Base-by-base conservation (phyloP, 768 basidiomycete genomes). In the Xerocomus spinulosus region DNA sequence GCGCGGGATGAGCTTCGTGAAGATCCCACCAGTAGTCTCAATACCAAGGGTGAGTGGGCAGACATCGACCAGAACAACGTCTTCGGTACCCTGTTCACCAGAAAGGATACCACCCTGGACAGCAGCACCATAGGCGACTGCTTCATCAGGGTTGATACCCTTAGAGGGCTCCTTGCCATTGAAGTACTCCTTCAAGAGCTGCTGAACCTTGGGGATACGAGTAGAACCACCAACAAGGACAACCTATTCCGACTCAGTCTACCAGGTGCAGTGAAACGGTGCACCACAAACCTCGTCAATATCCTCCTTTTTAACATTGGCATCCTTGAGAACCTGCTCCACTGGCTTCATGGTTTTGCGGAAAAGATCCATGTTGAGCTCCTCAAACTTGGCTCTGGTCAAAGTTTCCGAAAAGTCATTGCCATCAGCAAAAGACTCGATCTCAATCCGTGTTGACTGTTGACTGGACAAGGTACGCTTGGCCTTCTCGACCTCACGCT, bases 281-380 rank as follows among this genome's bases (percentile, higher is more conserved):
- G 40, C 5, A 36, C 32, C 21, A 67, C 73, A 33, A 37, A 86
- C 87, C 73, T 98, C 94, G 55, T 94, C 82, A 44, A 99, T 73
- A 55, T 92, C 87, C 60, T 97, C 95, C 81, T 98, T 99, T 83
- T 94, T 95, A 67, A 98, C 86, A 59, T 87, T 87, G 55, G 95
- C 88, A 63, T 98, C 95, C 83, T 96, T 96, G 60, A 98, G 77
- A 18, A 98, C 95, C 71, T 97, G 95, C 70, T 97, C 94, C 52
- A 98, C 95, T 54, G 95, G 95, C 77, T 94, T 94, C 91, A 98
- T 92, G 28, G 95, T 99, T 82, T 95, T 95, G 63, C 95, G 81
- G 88, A 99, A 99, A 44, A 98, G 82, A 62, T 99, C 95, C 76
- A 96, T 87, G 82, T 95, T 96, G 56, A 97, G 79, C 70, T 98